phyloP scores from a whole-genome alignment of 2,329 filamentous ascomycete species.

The Fusarium nematophilum region DNA sequence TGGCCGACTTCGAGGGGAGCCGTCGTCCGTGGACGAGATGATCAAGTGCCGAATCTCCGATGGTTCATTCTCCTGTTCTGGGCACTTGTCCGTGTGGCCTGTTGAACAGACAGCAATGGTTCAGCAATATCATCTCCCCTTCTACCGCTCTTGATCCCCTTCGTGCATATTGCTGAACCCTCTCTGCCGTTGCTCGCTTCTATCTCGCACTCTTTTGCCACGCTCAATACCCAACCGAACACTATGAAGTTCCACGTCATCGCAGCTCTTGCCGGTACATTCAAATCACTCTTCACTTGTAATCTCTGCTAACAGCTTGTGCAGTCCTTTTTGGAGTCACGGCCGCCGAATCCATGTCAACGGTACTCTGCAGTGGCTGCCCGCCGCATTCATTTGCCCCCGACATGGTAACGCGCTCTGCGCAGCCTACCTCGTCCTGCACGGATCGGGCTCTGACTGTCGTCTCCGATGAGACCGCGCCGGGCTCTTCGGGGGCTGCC shows the following conservation, averaged over 20 bases:
- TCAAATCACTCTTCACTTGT: too few species aligned
- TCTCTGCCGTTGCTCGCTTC: conserved; percentile 2
- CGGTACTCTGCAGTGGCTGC: conserved; percentile 25
- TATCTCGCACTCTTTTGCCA: conserved; percentile 18
- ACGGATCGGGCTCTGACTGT: conserved; percentile 18
- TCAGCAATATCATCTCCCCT: not conserved
- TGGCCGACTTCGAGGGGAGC: too few species aligned
- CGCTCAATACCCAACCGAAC: not conserved
- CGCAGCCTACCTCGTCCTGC: conserved; percentile 25
- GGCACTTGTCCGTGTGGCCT: too few species aligned
- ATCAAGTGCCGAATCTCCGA: too few species aligned
- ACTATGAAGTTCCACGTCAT: conserved; percentile 31
- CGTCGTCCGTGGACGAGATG: too few species aligned
- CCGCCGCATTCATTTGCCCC: conserved; percentile 9
- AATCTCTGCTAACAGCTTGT: not conserved
- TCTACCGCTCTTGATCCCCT: not conserved
- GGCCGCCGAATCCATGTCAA: conserved; percentile 28
- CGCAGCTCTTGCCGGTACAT: conserved; percentile 22
- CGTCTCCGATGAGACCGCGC: conserved; percentile 3
- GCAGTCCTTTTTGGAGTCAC: conserved; percentile 25
- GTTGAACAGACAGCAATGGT: too few species aligned
- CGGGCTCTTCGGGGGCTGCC: not conserved
- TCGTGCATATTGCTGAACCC: not conserved
- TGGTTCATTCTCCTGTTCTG: too few species aligned
- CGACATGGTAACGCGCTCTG: conserved; percentile 32